Conservation (phyloP, 345 rosid genomes). For the Adansonia digitata region DNA sequence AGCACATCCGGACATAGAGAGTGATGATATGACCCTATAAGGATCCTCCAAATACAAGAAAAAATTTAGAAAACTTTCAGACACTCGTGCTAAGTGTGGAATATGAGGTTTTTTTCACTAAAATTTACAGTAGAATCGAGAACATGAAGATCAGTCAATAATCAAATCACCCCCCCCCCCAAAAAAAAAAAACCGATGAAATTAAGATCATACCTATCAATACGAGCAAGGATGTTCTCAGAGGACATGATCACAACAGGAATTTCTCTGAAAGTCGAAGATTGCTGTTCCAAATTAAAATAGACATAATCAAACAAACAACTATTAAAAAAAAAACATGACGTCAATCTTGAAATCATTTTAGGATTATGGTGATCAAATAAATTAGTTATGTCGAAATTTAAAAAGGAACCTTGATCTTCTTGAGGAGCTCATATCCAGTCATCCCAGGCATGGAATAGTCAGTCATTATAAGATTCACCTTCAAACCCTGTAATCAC, state of each 20-base stretch:
- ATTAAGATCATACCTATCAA: conserved; percentile 49
- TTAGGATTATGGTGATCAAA: neutral
- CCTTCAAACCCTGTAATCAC: conserved; percentile 50
- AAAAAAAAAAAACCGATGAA: neutral
- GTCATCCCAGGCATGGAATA: conserved; percentile 89
- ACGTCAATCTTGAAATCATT: neutral
- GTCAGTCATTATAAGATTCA: conserved; percentile 71
- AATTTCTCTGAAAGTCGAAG: conserved; percentile 62
- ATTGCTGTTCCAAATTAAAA: conserved; percentile 38
- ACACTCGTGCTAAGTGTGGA: neutral
- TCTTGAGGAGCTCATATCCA: conserved; percentile 72
- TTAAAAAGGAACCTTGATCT: conserved; percentile 49
- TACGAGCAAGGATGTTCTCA: conserved; percentile 63
- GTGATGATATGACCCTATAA: too few relatives aligned
- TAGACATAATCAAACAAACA: neutral
- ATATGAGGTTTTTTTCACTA: neutral
- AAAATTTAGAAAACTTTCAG: too few relatives aligned
- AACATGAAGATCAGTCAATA: neutral
- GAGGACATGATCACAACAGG: conserved; percentile 90
- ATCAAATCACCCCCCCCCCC: neutral
- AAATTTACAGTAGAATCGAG: neutral
- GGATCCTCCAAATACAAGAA: too few relatives aligned
- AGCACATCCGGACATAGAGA: too few relatives aligned
- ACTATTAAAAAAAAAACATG: neutral
- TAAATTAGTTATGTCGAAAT: too few relatives aligned